Percentiles rank a stretch among this genome's conserved stretches.
phyloP scores from a whole-genome alignment of 2,329 filamentous ascomycete species.

The Epichloe gansuensis region DNA sequence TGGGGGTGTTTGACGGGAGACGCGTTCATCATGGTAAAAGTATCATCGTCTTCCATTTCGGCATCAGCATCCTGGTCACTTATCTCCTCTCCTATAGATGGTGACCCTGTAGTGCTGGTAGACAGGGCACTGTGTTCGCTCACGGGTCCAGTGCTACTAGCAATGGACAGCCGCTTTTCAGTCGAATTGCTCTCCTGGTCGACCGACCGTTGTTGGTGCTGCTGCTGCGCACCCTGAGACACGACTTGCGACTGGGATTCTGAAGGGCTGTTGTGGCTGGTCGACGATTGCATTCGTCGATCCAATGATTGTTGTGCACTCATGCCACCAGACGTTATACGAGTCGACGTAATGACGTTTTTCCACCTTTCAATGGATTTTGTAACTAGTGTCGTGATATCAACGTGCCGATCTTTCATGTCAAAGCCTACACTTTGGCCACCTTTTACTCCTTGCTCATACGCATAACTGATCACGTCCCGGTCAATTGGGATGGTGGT shows the following conservation, averaged over 20 bases:
- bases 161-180: conserved; percentile 19
- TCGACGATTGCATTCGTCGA: conserved; percentile 14
- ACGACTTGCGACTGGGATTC: conserved; percentile 12
- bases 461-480: conserved; percentile 32
- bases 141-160: conserved; percentile 21
- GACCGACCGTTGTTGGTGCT: conserved; percentile 3
- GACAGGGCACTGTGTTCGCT: conserved; percentile 23
- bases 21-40: conserved; percentile 36
- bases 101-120: conserved; percentile 22
- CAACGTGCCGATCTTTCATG: conserved; percentile 37
- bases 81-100: conserved; percentile 27
- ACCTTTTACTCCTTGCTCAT: conserved; percentile 31
- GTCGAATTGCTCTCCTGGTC: neutral
- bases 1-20: conserved; percentile 25
- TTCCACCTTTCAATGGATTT: conserved; percentile 51
- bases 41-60: conserved; percentile 47
- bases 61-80: conserved; percentile 27
- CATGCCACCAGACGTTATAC: conserved; percentile 32
- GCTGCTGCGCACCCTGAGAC: conserved; percentile 14
- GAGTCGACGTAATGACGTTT: conserved; percentile 40
- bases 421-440: conserved; percentile 31
- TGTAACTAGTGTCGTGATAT: conserved; percentile 38
- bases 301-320: conserved; percentile 37
- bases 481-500: conserved; percentile 38
- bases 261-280: conserved; percentile 11